A percentile compares a stretch with the other conserved stretches of the same genome.
These are phyloP conservation scores for Amesomyces nigricolor DNA, from an alignment of 2,329 filamentous ascomycete species.

Conservation along the genomic window DNA sequence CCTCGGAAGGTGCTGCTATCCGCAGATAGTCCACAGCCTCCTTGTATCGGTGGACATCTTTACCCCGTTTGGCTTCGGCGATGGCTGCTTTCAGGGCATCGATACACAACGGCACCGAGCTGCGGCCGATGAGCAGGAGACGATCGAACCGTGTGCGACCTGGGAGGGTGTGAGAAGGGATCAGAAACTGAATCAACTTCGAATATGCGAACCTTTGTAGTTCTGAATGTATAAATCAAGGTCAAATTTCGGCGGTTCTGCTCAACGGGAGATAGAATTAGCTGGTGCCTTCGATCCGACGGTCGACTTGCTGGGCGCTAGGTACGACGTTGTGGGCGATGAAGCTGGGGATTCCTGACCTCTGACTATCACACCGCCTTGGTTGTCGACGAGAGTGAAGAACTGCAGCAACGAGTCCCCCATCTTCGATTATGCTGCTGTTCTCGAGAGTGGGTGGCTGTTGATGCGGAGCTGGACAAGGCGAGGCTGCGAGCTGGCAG, in stretches of 20 bases:
- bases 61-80: constrained; percentile 67
- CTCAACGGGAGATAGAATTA: background rate
- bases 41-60: constrained; percentile 66
- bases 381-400: constrained; percentile 43
- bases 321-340: background rate
- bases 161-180: constrained; percentile 33
- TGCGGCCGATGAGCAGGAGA: constrained; percentile 73
- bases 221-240: constrained; percentile 87
- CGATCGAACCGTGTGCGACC: constrained; percentile 77
- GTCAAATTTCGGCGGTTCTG: constrained; percentile 81
- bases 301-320: background rate
- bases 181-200: background rate
- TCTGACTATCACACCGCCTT: constrained; percentile 44
- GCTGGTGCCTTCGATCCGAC: background rate
- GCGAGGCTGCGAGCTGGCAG: constrained; percentile 10
- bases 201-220: constrained; percentile 61
- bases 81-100: constrained; percentile 79
- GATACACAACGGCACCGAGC: constrained; percentile 66
- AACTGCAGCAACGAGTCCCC: constrained; percentile 37
- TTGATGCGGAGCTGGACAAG: background rate
- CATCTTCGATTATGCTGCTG: constrained; percentile 30
- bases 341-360: constrained; percentile 32
- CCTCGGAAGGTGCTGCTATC: constrained; percentile 58
- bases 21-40: constrained; percentile 62
- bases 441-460: background rate